phyloP scores from a whole-genome alignment of 2,329 filamentous ascomycete genomes.

The Penicillium sp. region DNA sequence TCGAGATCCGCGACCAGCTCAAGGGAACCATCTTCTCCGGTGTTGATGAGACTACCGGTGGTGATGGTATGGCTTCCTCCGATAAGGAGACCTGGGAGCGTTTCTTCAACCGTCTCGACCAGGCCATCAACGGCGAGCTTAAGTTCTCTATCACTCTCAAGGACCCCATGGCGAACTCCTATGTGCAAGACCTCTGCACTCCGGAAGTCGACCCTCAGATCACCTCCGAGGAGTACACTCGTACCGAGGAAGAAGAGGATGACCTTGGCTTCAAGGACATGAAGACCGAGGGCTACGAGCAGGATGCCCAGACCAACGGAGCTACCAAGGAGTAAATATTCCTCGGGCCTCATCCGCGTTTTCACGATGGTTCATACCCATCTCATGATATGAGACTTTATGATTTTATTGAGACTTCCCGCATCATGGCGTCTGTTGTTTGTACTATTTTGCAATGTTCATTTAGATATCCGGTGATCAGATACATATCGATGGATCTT shows the following conservation, averaged over 20 bases:
- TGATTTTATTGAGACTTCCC: conserved; percentile 15
- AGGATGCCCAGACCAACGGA: conserved; percentile 42
- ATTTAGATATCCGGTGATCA: conserved; percentile 26
- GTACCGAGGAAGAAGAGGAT: conserved; percentile 91
- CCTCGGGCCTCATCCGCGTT: conserved; percentile 12
- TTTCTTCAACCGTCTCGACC: conserved; percentile 77
- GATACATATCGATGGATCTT: conserved; percentile 8
- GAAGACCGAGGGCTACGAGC: conserved; percentile 84
- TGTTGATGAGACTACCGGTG: conserved; percentile 63
- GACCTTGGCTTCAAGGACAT: conserved; percentile 89
- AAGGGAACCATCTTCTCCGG: conserved; percentile 80
- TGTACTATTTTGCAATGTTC: conserved; percentile 20
- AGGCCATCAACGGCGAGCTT: conserved; percentile 76
- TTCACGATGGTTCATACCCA: conserved; percentile 17
- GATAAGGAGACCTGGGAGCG: conserved; percentile 72
- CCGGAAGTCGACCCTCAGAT: conserved; percentile 84
- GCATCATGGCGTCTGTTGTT: conserved; percentile 26
- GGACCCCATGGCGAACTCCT: conserved; percentile 89
- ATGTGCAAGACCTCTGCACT: conserved; percentile 81
- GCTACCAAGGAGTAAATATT: conserved; percentile 23
- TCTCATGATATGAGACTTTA: conserved; percentile 25
- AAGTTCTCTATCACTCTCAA: conserved; percentile 81
- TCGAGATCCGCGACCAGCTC: conserved; percentile 88
- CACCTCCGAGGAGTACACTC: conserved; percentile 75
- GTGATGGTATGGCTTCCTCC: conserved; percentile 71